A percentile compares a stretch with the other conserved stretches of the same genome.
phyloP scores from a whole-genome alignment of 2,329 filamentous ascomycete species.

The Colletotrichum cuscutae region DNA sequence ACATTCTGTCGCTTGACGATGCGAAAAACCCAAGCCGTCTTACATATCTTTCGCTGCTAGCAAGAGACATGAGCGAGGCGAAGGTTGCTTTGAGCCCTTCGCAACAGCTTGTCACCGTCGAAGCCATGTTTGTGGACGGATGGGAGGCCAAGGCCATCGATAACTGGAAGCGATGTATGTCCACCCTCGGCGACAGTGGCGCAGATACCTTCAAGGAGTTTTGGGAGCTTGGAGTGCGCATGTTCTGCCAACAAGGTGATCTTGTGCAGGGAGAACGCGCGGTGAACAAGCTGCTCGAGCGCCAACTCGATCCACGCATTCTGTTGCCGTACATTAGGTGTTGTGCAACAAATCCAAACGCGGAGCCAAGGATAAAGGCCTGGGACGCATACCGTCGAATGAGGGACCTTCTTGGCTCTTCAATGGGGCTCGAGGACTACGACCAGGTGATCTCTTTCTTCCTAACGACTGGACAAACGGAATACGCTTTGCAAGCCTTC shows the following conservation, averaged over 20 bases:
- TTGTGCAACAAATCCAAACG: conserved; percentile 64
- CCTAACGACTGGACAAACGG: conserved; percentile 70
- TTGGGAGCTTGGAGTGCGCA: conserved; percentile 74
- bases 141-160: conserved; percentile 69
- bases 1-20: conserved; percentile 64
- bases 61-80: conserved; percentile 72
- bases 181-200: conserved; percentile 58
- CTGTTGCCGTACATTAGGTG: conserved; percentile 77
- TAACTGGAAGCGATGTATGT: conserved; percentile 69
- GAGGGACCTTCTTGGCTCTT: conserved; percentile 66
- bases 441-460: conserved; percentile 79
- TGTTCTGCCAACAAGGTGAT: conserved; percentile 69
- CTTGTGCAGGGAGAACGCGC: conserved; percentile 68
- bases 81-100: conserved; percentile 63
- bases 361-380: conserved; percentile 62
- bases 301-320: conserved; percentile 63
- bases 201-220: conserved; percentile 62
- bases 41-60: conserved; percentile 69
- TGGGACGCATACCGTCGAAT: conserved; percentile 76
- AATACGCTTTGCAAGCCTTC: conserved; percentile 80
- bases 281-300: conserved; percentile 63
- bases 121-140: conserved; percentile 73
- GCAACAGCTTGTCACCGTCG: conserved; percentile 74
- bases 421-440: conserved; percentile 79
- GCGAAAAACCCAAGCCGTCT: conserved; percentile 64